These are phyloP conservation scores for Silene uniflora DNA, from an alignment of 148 eudicot genomes.

Conservation along the genomic window DNA sequence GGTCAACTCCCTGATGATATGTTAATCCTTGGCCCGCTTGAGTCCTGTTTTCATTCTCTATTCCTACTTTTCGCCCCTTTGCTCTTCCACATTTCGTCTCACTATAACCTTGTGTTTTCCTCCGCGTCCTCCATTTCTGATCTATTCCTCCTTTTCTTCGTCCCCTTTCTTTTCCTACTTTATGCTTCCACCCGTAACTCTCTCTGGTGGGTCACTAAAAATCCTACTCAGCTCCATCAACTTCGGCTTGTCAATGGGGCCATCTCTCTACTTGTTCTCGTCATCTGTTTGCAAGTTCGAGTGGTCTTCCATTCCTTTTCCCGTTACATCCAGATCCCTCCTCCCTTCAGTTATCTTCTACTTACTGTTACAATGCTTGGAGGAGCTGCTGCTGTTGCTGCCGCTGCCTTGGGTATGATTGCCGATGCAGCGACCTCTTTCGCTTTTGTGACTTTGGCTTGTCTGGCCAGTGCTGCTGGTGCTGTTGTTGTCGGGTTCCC, in stretches of 20 bases:
- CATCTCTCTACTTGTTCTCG: constrained; percentile 61
- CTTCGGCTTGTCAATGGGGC: constrained; percentile 77
- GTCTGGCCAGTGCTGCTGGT: constrained; percentile 75
- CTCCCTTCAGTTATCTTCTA: constrained; percentile 70
- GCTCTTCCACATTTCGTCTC: constrained; percentile 65
- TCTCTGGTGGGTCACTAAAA: constrained; percentile 83
- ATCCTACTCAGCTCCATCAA: constrained; percentile 50
- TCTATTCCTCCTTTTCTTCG: constrained; percentile 67
- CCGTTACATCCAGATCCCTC: constrained; percentile 89
- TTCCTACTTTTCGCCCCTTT: constrained; percentile 61
- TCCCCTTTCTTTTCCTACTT: constrained; percentile 71
- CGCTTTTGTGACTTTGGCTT: constrained; percentile 66
- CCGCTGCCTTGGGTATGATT: constrained; percentile 76
- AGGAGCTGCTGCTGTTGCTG: constrained; percentile 75
- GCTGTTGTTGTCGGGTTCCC: constrained; percentile 91
- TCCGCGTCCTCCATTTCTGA: constrained; percentile 61
- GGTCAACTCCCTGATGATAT: constrained; percentile 66
- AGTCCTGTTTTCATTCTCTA: constrained; percentile 70
- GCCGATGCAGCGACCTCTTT: constrained; percentile 61
- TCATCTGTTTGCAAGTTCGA: constrained; percentile 75
- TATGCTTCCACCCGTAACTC: constrained; percentile 87
- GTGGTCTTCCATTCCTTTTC: constrained; percentile 88
- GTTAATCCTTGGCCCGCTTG: constrained; percentile 65
- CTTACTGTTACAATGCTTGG: constrained; percentile 88
- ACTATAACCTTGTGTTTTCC: constrained; percentile 54